phyloP scores from a whole-genome alignment of 2,329 filamentous ascomycete genomes.

The Nigrospora osmanthi region DNA sequence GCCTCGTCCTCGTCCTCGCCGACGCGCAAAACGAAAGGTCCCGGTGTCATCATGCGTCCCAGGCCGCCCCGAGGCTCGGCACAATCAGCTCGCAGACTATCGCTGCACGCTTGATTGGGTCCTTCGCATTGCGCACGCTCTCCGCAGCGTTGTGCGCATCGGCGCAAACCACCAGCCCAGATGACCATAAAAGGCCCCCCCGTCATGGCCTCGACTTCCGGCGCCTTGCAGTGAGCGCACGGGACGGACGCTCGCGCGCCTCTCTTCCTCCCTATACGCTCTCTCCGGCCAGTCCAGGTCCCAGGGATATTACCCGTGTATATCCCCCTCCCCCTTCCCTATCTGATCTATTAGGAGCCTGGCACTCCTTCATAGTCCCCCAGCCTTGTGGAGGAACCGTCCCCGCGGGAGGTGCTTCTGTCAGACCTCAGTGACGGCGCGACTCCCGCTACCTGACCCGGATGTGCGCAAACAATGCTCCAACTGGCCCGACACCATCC shows the following conservation, averaged over 20 bases:
- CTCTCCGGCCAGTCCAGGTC: no score
- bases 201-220: not conserved
- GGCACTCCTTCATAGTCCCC: no score
- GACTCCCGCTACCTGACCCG: no score
- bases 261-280: not conserved
- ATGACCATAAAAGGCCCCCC: not conserved
- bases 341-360: no score
- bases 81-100: conserved; percentile 2
- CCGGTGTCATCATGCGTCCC: no score
- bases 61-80: not conserved
- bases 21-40: no score
- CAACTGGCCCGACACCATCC: no score
- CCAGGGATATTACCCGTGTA: no score
- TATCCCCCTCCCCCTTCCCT: no score
- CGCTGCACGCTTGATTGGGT: conserved; percentile 5
- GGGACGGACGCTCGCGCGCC: not conserved
- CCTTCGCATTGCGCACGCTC: not conserved
- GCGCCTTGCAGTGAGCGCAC: not conserved
- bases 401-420: not conserved
- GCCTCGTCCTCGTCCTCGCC: no score
- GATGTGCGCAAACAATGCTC: no score
- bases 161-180: not conserved
- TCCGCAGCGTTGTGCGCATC: conserved; percentile 1
- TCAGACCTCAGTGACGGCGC: not conserved
- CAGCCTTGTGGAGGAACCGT: not conserved